Conservation (phyloP, 345 rosid genomes). For the Aquilaria yunnanensis region DNA sequence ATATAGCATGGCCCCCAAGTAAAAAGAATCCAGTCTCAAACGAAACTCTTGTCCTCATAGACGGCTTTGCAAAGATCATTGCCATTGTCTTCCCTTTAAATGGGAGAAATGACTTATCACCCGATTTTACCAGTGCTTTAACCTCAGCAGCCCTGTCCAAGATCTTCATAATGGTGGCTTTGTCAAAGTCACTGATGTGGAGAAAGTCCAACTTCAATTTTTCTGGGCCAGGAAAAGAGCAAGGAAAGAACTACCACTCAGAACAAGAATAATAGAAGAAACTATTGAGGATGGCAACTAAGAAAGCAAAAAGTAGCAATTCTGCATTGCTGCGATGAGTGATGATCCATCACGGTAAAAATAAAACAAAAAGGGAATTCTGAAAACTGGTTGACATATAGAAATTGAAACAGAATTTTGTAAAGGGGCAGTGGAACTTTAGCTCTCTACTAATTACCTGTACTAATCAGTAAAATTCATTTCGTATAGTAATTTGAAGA, state of each 20-base stretch:
- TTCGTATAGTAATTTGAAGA: too few relatives aligned
- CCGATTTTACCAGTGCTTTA: conserved; percentile 77
- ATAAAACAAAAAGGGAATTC: too few relatives aligned
- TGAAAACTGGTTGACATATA: too few relatives aligned
- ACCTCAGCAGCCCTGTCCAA: conserved; percentile 76
- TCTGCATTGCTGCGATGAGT: too few relatives aligned
- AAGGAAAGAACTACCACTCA: conserved; percentile 9
- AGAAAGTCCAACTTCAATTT: conserved; percentile 54
- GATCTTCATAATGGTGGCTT: conserved; percentile 59
- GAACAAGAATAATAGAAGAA: conserved; percentile 1
- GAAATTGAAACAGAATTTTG: too few relatives aligned
- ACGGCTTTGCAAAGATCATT: conserved; percentile 95
- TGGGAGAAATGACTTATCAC: conserved; percentile 70
- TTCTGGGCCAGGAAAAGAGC: conserved; percentile 24
- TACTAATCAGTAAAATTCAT: too few relatives aligned
- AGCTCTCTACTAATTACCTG: too few relatives aligned
- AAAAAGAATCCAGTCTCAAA: conserved; percentile 93
- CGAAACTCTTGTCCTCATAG: conserved; percentile 96
- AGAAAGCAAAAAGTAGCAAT: too few relatives aligned
- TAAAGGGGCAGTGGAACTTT: too few relatives aligned
- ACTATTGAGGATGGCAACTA: background rate
- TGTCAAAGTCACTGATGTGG: conserved; percentile 82
- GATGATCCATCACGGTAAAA: too few relatives aligned
- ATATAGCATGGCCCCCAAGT: conserved; percentile 94
- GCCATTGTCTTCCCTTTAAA: conserved; percentile 94